Evolutionary conservation across 345 rosid species (phyloP).

Genomic region (Litchi chinensis): DNA sequence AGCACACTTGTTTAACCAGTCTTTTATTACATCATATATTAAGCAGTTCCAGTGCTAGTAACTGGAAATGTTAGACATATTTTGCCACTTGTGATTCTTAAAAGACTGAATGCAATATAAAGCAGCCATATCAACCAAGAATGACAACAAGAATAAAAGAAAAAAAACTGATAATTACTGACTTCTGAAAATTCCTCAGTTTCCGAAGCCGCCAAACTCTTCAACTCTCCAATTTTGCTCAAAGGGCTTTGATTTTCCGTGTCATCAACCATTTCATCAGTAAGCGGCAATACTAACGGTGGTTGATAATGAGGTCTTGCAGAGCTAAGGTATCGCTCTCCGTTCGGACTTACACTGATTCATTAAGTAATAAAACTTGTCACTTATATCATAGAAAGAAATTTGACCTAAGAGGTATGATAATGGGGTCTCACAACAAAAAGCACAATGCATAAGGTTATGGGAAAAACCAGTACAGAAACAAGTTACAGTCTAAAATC

Average conservation of each 20-base stretch:
- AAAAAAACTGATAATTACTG: slow-evolving; percentile 1
- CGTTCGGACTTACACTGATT: slow-evolving; percentile 40
- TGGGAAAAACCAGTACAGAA: neutral
- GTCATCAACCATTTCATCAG: slow-evolving; percentile 36
- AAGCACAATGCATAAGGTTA: neutral
- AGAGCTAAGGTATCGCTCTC: slow-evolving; percentile 38
- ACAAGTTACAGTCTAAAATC: neutral
- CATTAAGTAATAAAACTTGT: slow-evolving; percentile 8
- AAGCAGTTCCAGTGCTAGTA: neutral
- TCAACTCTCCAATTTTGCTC: slow-evolving; percentile 28
- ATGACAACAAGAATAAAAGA: neutral
- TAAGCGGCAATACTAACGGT: slow-evolving; percentile 37
- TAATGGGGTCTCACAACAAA: neutral
- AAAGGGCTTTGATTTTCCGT: slow-evolving; percentile 29
- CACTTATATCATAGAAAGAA: neutral
- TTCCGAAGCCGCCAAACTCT: slow-evolving; percentile 22
- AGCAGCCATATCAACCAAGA: neutral
- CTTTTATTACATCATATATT: neutral
- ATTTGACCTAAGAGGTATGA: neutral
- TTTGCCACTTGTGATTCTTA: neutral
- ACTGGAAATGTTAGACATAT: neutral
- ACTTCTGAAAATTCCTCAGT: slow-evolving; percentile 45
- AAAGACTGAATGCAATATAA: neutral
- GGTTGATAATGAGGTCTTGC: slow-evolving; percentile 46
- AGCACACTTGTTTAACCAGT: neutral